Evolutionary conservation across 2,329 filamentous ascomycete species (phyloP).

Genomic region (Aspergillus bombycis): DNA sequence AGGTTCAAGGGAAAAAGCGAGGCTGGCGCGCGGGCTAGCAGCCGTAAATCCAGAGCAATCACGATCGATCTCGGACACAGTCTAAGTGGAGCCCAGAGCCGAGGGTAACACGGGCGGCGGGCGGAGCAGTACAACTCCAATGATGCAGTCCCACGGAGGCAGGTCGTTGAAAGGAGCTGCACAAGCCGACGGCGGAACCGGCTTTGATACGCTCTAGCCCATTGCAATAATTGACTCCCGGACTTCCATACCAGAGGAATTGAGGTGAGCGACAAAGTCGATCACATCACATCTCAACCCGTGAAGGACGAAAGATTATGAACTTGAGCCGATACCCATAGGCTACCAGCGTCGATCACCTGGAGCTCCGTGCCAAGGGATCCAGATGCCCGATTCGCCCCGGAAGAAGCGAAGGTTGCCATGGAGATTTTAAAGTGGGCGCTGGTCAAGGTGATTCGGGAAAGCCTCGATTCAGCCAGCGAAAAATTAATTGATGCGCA

Average conservation of each 20-base stretch:
- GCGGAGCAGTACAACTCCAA: constrained; percentile 15
- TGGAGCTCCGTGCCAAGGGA: constrained; percentile 20
- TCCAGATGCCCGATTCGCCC: constrained; percentile 22
- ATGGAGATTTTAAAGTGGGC: constrained; percentile 23
- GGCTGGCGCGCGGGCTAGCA: constrained; percentile 5
- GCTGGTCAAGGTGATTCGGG: constrained; percentile 14
- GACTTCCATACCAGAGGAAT: not conserved
- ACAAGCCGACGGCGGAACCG: not conserved
- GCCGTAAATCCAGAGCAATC: constrained; percentile 12
- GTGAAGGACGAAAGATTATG: not conserved
- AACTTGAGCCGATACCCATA: constrained; percentile 2
- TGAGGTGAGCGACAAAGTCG: not conserved
- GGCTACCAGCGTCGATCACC: constrained; percentile 18
- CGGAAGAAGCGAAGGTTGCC: constrained; percentile 21
- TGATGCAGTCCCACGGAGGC: constrained; percentile 18
- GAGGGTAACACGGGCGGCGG: constrained; percentile 3
- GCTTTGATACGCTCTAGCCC: not conserved
- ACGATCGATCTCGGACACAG: constrained; percentile 4
- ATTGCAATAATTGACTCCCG: not conserved
- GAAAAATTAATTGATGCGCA: not conserved
- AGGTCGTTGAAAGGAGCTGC: not conserved
- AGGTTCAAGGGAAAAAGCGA: not conserved
- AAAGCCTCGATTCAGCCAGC: not conserved
- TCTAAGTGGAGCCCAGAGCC: not conserved
- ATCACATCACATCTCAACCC: not conserved